phyloP scores from a whole-genome alignment of 148 eudicot species.

The Rhododendron simsii region DNA sequence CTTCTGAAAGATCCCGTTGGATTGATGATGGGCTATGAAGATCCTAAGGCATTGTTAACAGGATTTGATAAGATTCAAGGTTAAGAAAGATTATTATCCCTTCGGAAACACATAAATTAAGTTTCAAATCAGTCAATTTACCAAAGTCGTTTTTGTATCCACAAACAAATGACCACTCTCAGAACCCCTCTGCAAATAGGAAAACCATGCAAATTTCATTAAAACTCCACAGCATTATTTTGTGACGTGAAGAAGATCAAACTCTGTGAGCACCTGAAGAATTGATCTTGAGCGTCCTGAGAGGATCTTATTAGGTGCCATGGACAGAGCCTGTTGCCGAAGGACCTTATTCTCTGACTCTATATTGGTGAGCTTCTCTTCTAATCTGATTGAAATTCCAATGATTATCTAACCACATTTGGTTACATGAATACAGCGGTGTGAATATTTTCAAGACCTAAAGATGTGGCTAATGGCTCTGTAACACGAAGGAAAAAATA shows the following conservation, averaged over 20 bases:
- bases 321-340: slow-evolving; percentile 95
- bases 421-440: neutral
- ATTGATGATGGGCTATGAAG: slow-evolving; percentile 74
- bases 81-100: neutral
- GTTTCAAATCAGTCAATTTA: slow-evolving; percentile 16
- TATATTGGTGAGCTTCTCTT: slow-evolving; percentile 78
- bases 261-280: slow-evolving; percentile 60
- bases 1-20: slow-evolving; percentile 59
- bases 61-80: neutral
- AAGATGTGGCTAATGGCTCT: neutral
- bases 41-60: slow-evolving; percentile 44
- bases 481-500: neutral
- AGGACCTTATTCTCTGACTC: slow-evolving; percentile 97
- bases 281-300: slow-evolving; percentile 85
- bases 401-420: slow-evolving; percentile 4
- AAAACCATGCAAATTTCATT: slow-evolving; percentile 9
- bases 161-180: slow-evolving; percentile 60
- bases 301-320: slow-evolving; percentile 84
- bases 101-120: neutral
- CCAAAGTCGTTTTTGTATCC: slow-evolving; percentile 53
- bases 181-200: slow-evolving; percentile 61
- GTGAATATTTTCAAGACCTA: neutral
- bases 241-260: neutral
- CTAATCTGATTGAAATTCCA: slow-evolving; percentile 48
- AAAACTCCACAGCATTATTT: neutral